phyloP scores from a whole-genome alignment of 2,329 filamentous ascomycete species.

The Dactylonectria macrodidyma region DNA sequence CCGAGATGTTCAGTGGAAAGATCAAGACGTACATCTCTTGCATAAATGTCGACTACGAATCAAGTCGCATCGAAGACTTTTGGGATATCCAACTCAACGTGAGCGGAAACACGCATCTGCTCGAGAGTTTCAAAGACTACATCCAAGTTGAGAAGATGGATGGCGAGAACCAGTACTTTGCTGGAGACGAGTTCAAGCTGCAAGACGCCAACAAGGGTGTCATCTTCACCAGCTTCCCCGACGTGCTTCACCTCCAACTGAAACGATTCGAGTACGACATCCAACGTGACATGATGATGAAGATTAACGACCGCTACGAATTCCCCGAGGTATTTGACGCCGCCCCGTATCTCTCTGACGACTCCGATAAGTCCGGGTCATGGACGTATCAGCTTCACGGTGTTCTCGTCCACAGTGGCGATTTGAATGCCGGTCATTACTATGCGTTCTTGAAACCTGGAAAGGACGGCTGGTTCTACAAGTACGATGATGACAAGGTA shows the following conservation, averaged over 20 bases:
- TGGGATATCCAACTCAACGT: conserved; percentile 99
- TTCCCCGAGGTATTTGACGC: conserved; percentile 90
- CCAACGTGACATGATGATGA: conserved; percentile 97
- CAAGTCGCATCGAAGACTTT: conserved; percentile 94
- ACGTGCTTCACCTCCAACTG: conserved; percentile 93
- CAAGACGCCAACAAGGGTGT: conserved; percentile 98
- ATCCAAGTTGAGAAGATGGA: conserved; percentile 97
- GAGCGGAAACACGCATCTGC: conserved; percentile 90
- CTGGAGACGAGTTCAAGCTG: conserved; percentile 88
- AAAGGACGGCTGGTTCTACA: conserved; percentile 95
- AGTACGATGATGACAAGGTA: conserved; percentile 96
- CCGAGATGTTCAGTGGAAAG: conserved; percentile 95
- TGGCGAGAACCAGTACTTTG: conserved; percentile 98
- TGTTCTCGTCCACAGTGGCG: conserved; percentile 95
- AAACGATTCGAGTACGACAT: conserved; percentile 99
- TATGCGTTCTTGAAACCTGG: conserved; percentile 96
- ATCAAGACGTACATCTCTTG: conserved; percentile 99
- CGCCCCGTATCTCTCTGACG: conserved; percentile 86
- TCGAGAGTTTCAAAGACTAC: conserved; percentile 97
- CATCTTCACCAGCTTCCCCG: conserved; percentile 95
- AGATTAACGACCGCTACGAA: conserved; percentile 94
- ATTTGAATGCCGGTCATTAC: conserved; percentile 97
- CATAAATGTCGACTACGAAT: conserved; percentile 98
- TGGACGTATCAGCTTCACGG: conserved; percentile 96
- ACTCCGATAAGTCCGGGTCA: conserved; percentile 88